These are phyloP conservation scores for Exophiala calicioides DNA, from an alignment of 2,329 filamentous ascomycete genomes.

Conservation along the genomic window DNA sequence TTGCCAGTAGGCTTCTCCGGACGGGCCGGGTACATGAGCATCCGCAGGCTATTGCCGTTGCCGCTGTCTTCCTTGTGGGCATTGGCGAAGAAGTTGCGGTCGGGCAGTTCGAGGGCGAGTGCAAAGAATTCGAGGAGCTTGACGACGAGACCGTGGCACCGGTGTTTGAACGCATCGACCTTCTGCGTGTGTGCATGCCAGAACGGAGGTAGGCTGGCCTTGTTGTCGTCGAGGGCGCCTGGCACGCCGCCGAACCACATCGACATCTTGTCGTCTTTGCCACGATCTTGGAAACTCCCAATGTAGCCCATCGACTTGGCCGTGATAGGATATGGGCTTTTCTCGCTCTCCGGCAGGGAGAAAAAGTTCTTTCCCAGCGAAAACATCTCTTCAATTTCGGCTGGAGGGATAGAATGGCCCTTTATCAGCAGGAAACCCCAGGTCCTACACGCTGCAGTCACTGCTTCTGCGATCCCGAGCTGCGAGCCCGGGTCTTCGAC, in stretches of 20 bases:
- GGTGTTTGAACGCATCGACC: slow-evolving; percentile 30
- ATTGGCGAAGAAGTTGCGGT: slow-evolving; percentile 68
- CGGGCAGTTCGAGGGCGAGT: slow-evolving; percentile 69
- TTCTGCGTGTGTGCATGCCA: slow-evolving; percentile 26
- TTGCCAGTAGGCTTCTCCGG: slow-evolving; percentile 5
- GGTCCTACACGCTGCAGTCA: slow-evolving; percentile 78
- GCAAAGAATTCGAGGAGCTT: slow-evolving; percentile 61
- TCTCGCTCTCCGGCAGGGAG: slow-evolving; percentile 59
- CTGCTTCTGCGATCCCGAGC: slow-evolving; percentile 65
- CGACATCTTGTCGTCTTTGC: slow-evolving; percentile 31
- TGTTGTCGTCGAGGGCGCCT: slow-evolving; percentile 17
- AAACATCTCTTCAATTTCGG: slow-evolving; percentile 64
- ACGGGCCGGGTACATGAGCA: slow-evolving; percentile 70
- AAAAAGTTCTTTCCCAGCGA: slow-evolving; percentile 70
- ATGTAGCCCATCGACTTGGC: slow-evolving; percentile 26
- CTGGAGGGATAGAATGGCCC: slow-evolving; percentile 66
- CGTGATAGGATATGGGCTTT: slow-evolving; percentile 44
- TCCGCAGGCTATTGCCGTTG: slow-evolving; percentile 65
- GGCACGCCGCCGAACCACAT: slow-evolving; percentile 30
- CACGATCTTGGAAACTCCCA: slow-evolving; percentile 23
- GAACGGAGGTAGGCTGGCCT: slow-evolving; percentile 24
- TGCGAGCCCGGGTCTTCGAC: slow-evolving; percentile 33
- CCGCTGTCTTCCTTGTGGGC: slow-evolving; percentile 63
- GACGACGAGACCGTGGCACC: slow-evolving; percentile 27
- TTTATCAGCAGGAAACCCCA: slow-evolving; percentile 73